Evolutionary conservation across 2,329 filamentous ascomycete genomes (phyloP).

Genomic region (Calonectria hawksworthii): DNA sequence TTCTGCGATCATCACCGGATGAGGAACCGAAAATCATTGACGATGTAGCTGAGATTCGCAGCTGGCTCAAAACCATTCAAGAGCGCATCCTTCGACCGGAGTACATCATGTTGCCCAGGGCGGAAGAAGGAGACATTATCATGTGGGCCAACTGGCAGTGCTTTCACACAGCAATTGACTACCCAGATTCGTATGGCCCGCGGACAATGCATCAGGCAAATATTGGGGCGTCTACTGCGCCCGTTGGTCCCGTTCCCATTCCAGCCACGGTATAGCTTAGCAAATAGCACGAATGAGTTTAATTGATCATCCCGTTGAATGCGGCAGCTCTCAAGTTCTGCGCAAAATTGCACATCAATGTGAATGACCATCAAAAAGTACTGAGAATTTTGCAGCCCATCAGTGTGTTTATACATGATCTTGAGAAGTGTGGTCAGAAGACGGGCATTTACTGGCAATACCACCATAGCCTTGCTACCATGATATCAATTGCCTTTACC

Average conservation of each 20-base stretch:
- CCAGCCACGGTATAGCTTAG: neutral
- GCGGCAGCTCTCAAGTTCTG: too few relatives aligned
- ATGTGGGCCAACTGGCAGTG: constrained; percentile 6
- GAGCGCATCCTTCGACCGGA: neutral
- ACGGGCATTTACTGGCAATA: too few relatives aligned
- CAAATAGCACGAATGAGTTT: neutral
- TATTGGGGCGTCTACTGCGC: neutral
- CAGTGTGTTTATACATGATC: too few relatives aligned
- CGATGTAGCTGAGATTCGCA: neutral
- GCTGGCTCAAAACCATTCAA: neutral
- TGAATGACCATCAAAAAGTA: too few relatives aligned
- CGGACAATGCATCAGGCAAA: neutral
- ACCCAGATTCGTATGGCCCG: neutral
- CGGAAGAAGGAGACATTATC: neutral
- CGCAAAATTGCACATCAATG: too few relatives aligned
- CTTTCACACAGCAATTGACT: neutral
- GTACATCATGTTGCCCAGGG: neutral
- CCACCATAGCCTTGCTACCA: too few relatives aligned
- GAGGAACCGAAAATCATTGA: neutral
- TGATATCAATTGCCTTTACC: too few relatives aligned
- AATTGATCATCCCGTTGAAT: too few relatives aligned
- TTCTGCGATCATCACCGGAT: neutral
- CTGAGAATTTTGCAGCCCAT: too few relatives aligned
- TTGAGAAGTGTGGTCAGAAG: too few relatives aligned
- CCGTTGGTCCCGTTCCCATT: neutral